Evolutionary conservation across 2,329 filamentous ascomycete species (phyloP).

Genomic region (Hypoxylon sp.): DNA sequence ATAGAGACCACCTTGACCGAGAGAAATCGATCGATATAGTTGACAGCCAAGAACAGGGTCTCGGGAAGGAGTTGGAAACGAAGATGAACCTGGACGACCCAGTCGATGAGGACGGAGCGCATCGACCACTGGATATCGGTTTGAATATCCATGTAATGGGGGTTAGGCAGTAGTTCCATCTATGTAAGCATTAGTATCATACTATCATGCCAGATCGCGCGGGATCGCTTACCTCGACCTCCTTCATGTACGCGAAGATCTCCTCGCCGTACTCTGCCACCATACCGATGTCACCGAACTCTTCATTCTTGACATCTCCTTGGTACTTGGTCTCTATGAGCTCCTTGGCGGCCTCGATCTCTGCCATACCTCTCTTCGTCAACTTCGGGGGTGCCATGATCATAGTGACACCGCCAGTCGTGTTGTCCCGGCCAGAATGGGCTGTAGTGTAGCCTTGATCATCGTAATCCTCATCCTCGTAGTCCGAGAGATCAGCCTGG

Average conservation of each 20-base stretch:
- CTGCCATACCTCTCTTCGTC: conserved; percentile 76
- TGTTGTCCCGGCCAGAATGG: conserved; percentile 76
- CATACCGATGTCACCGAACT: conserved; percentile 93
- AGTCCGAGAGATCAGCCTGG: conserved; percentile 63
- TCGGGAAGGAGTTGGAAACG: conserved; percentile 93
- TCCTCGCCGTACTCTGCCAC: conserved; percentile 97
- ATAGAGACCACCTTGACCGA: conserved; percentile 95
- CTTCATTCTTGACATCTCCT: conserved; percentile 87
- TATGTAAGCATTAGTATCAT: conserved; percentile 56
- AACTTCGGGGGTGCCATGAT: conserved; percentile 79
- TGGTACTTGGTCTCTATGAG: conserved; percentile 77
- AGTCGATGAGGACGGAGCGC: conserved; percentile 97
- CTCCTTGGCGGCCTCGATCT: conserved; percentile 76
- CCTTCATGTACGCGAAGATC: conserved; percentile 92
- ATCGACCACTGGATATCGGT: conserved; percentile 99
- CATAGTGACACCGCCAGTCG: conserved; percentile 65
- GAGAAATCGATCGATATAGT: conserved; percentile 97
- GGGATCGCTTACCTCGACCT: conserved; percentile 79
- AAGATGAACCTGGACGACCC: conserved; percentile 95
- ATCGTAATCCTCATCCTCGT: conserved; percentile 77
- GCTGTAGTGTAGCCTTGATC: conserved; percentile 83
- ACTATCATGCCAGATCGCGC: not conserved
- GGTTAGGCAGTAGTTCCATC: conserved; percentile 86
- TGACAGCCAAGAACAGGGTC: conserved; percentile 93
- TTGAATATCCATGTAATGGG: conserved; percentile 97